These are phyloP conservation scores for Tinospora cordifolia DNA, from an alignment of 164 flowering plant genomes.

Conservation along the genomic window DNA sequence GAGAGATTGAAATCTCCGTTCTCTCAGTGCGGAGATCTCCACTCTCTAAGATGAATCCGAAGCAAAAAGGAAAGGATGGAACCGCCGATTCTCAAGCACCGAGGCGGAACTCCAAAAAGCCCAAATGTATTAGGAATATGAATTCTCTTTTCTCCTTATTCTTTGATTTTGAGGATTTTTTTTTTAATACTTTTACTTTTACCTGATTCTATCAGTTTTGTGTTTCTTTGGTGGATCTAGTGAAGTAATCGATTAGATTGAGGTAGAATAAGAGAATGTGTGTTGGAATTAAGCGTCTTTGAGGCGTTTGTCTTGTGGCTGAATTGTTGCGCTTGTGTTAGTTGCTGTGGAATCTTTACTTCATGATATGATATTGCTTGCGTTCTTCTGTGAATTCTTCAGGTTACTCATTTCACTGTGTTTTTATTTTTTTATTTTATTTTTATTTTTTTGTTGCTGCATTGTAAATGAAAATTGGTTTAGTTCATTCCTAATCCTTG, in stretches of 20 bases:
- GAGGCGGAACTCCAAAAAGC: conserved; percentile 28
- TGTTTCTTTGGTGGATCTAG: neutral
- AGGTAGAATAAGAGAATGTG: neutral
- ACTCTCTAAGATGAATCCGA: conserved; percentile 14
- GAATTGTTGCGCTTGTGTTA: neutral
- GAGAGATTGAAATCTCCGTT: neutral
- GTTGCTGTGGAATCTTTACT: neutral
- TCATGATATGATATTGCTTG: neutral
- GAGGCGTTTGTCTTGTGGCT: neutral
- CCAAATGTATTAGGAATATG: conserved; percentile 16
- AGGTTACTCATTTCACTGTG: too few species aligned
- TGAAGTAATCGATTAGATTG: neutral
- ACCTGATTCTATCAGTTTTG: neutral
- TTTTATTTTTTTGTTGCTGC: neutral
- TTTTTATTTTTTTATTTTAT: too few species aligned
- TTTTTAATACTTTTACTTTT: too few species aligned
- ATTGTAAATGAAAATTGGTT: neutral
- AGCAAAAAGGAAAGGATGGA: conserved; percentile 14
- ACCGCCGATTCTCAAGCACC: conserved; percentile 17
- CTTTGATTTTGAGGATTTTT: conserved; percentile 1
- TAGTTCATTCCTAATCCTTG: neutral
- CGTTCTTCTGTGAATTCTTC: too few species aligned
- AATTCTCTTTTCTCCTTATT: neutral
- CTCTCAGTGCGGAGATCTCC: neutral
- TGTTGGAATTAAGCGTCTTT: too few species aligned